These are phyloP conservation scores for Lyophyllum shimeji DNA, from an alignment of 768 basidiomycete species.

Conservation along the genomic window DNA sequence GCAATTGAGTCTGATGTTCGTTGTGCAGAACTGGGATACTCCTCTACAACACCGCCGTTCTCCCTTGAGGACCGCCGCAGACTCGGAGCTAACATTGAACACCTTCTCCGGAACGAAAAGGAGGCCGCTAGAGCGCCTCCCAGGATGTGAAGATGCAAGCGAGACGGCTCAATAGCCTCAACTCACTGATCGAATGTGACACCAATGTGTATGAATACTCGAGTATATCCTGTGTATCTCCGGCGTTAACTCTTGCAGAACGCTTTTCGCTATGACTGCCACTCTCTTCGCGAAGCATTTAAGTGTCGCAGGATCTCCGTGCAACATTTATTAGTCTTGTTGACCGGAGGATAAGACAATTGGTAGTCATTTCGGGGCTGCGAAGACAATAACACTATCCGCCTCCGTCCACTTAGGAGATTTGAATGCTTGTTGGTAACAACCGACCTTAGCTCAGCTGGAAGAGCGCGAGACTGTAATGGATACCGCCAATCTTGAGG, in stretches of 20 bases:
- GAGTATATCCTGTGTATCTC: too few relatives aligned
- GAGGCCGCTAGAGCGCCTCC: constrained; percentile 68
- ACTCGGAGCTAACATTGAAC: constrained; percentile 62
- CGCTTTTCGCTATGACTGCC: too few relatives aligned
- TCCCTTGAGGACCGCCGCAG: constrained; percentile 61
- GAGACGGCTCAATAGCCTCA: neutral
- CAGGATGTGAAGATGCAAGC: neutral
- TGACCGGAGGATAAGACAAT: too few relatives aligned
- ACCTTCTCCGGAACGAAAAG: constrained; percentile 56
- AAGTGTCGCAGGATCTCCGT: too few relatives aligned
- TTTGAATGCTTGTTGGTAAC: neutral
- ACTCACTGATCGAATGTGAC: neutral
- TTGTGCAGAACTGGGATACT: constrained; percentile 65
- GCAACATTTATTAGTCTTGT: too few relatives aligned
- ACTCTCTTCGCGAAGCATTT: too few relatives aligned
- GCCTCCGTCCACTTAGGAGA: too few relatives aligned
- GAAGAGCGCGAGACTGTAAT: constrained; percentile 48
- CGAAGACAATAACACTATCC: too few relatives aligned
- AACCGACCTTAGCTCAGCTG: constrained; percentile 45
- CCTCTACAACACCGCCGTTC: constrained; percentile 46
- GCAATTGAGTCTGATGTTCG: neutral
- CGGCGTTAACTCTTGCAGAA: too few relatives aligned
- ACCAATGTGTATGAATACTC: neutral
- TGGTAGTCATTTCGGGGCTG: too few relatives aligned
- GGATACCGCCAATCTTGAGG: constrained; percentile 15